These are phyloP conservation scores for Fusarium transvaalense DNA, from an alignment of 2,329 filamentous ascomycete species.

Conservation along the genomic window DNA sequence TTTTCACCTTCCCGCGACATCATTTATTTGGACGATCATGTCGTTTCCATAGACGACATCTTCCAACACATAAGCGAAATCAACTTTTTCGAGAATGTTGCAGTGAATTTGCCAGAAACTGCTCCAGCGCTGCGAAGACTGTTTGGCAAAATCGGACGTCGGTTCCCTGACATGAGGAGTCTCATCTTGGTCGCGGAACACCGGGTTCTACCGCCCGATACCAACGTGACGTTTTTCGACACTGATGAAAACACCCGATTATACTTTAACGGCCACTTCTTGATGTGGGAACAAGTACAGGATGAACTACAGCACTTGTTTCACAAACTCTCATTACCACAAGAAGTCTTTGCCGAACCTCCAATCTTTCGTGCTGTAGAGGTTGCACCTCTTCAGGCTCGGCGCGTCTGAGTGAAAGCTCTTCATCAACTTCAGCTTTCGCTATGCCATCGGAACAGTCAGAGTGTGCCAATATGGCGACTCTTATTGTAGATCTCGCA, in stretches of 20 bases:
- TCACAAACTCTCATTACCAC: no score
- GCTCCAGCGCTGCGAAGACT: fast-evolving
- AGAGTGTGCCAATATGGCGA: no score
- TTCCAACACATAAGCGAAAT: no score
- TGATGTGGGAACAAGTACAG: fast-evolving
- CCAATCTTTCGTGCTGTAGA: neutral
- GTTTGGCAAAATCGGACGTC: neutral
- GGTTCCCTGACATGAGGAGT: neutral
- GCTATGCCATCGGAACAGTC: no score
- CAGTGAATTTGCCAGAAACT: neutral
- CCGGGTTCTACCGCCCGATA: neutral
- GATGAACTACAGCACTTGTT: neutral
- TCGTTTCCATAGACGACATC: fast-evolving
- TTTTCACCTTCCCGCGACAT: constrained; percentile 1
- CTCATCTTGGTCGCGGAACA: neutral
- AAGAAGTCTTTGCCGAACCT: no score
- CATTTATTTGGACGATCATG: constrained; percentile 1
- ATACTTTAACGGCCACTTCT: neutral
- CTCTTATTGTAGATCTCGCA: no score
- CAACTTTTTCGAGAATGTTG: neutral
- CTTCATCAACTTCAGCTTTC: no score
- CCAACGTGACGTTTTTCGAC: neutral
- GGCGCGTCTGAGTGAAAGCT: neutral
- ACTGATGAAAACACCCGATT: neutral
- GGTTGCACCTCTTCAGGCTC: neutral